Base-by-base conservation (phyloP, 78 protist genomes). In the Cyanophora paradoxa region DNA sequence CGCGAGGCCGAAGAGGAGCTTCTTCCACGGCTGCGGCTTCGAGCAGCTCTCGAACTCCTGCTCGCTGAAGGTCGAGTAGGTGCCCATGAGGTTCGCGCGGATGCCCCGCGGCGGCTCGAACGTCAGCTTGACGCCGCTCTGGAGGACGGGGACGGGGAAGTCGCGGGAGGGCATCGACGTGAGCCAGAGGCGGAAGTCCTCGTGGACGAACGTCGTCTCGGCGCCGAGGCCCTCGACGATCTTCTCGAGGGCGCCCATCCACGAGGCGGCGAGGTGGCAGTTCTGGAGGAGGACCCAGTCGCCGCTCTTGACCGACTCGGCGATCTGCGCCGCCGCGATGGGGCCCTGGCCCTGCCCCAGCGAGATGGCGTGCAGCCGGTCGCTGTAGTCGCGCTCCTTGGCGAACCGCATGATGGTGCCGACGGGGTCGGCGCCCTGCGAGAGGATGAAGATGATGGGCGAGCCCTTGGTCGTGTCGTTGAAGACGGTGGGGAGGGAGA, bases 41-140 rank as follows among this genome's bases (percentile, higher is more conserved):
- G 10, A 3, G 67, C 73, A 63, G 30, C 62, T 24, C 24, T 52
- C 68, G 33, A 50, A 46, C 22, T 50, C 22, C 34, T 31, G 46
- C 56, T 46, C 34, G 5, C 28, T 71, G 26, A 69, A 22, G 1
- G 54, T 56, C 20, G 52, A 10, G 68, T 68, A 82, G 16, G 89
- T 57, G 13, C 81, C 65, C 41, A 74, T 30, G 34, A 88, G 78
- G 31, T 84, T 82, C 22, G 85, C 81, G 28, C 85, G 78, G 54
- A 88, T 22, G 17, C 92, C 91, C 44, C 56, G 56, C n/a, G 95
- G 93, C 13, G 93, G 93, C 80, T 93, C 97, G 65, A 75, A 66
- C 37, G 89, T 84, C 63, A 93, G 31, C 81, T 82, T 87, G 65
- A 85, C 61, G n/a, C 88, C 88, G 28, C 71, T 46, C 76, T 86